phyloP scores from a whole-genome alignment of 305 asterid genomes.

The Petunia hybrid region DNA sequence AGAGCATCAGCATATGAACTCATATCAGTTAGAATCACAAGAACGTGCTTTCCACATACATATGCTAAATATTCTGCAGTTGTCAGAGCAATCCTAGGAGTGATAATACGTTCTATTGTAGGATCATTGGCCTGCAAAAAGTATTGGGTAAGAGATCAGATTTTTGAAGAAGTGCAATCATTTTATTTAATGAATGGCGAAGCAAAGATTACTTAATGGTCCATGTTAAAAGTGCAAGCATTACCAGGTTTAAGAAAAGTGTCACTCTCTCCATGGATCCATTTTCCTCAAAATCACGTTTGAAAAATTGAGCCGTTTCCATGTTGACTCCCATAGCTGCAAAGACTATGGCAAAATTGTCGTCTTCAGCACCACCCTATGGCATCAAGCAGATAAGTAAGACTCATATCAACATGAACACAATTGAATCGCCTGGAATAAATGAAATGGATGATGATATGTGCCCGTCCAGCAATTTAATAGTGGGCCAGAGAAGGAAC shows the following conservation, averaged over 20 bases:
- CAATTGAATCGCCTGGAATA: slow-evolving; percentile 4
- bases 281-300: slow-evolving; percentile 98
- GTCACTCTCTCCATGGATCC: slow-evolving; percentile 99
- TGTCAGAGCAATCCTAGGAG: slow-evolving; percentile 97
- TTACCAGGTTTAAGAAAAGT: slow-evolving; percentile 90
- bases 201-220: neutral
- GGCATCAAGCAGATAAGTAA: slow-evolving; percentile 39
- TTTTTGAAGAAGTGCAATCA: neutral
- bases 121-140: slow-evolving; percentile 82
- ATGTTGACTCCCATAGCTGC: slow-evolving; percentile 99
- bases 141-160: neutral
- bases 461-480: slow-evolving; percentile 2
- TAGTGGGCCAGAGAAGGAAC: neutral
- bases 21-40: slow-evolving; percentile 98
- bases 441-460: neutral
- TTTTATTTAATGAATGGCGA: neutral
- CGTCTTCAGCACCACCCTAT: slow-evolving; percentile 77
- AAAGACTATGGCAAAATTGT: slow-evolving; percentile 97
- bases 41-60: slow-evolving; percentile 98
- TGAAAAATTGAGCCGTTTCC: slow-evolving; percentile 98
- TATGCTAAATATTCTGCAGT: slow-evolving; percentile 97
- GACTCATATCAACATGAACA: slow-evolving; percentile 34
- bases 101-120: slow-evolving; percentile 92
- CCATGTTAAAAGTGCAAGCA: slow-evolving; percentile 5
- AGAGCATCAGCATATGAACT: slow-evolving; percentile 99